phyloP scores from a whole-genome alignment of 129 eudicot genomes.

The Kitagawia praeruptora region DNA sequence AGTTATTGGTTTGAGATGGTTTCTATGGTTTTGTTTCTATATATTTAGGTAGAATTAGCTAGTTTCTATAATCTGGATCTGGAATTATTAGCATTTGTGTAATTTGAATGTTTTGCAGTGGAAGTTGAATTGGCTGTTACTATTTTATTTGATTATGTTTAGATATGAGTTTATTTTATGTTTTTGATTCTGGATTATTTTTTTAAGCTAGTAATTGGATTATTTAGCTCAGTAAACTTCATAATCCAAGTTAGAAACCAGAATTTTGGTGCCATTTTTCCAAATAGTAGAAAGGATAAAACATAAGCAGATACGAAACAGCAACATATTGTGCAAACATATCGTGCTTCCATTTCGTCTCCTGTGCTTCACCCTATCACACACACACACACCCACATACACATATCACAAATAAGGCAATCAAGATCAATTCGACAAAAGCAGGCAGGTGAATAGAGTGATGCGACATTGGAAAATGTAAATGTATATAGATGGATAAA shows the following conservation, averaged over 20 bases:
- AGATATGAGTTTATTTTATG: no score
- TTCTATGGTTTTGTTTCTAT: no score
- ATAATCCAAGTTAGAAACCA: slow-evolving; percentile 41
- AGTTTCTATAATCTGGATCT: no score
- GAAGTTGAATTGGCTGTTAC: no score
- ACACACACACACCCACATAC: no score
- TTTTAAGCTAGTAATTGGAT: background rate
- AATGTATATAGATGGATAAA: no score
- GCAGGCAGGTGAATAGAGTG: background rate
- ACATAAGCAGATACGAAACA: slow-evolving; percentile 20
- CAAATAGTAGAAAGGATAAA: slow-evolving; percentile 16
- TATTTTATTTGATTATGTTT: no score
- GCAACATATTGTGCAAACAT: slow-evolving; percentile 33
- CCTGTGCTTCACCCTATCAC: slow-evolving; percentile 19
- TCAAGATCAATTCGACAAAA: background rate
- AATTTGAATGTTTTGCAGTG: no score
- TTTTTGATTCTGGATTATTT: background rate
- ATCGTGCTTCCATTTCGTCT: slow-evolving; percentile 43
- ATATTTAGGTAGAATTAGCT: no score
- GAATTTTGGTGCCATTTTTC: slow-evolving; percentile 45
- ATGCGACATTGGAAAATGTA: background rate
- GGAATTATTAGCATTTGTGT: no score
- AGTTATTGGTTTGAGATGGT: no score
- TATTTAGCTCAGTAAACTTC: slow-evolving; percentile 19
- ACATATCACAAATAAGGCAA: no score